Base-by-base conservation (phyloP, 2,329 filamentous ascomycete species). In the Tolypocladium inflatum region DNA sequence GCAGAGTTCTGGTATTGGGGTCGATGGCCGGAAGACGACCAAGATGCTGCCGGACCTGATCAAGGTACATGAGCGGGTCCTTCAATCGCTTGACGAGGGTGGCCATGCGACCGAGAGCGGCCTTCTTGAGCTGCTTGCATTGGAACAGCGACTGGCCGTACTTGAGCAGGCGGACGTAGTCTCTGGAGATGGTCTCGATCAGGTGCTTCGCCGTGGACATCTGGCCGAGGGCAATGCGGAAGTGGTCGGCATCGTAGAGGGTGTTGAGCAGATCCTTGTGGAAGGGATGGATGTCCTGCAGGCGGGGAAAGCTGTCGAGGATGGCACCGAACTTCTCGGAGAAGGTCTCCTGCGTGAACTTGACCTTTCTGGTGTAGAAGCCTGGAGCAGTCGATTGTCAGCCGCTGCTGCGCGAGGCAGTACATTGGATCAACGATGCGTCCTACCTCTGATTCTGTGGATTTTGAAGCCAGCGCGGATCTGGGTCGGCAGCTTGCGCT, bases 11-110 rank as follows among this genome's bases (percentile, higher is more conserved):
- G 43, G 94, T 99, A 72, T 96, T 99, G 59, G 94, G 94, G 73
- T 99, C 95, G 73, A 99, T 99, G n/a, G 92, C 87, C 5, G 94
- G 95, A 64, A 99, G 85, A 88, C 94, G 92, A 61, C 93, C 94
- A 70, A 99, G 80, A 79, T 99, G 95, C 79, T 97, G 93, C 65
- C 94, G 87, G 58, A 77, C 74, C 68, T 97, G 92, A 76, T 99
- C 94, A 60, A 99, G 85, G 74, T 97, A 99, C 63, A 95, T 81
- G 55, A 99, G 83, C 57, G 94, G 91, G 67, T 99, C 94, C 77
- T 96, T 97, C 62, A 99, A 79, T 63, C 92, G 86, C 79, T 91
- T 94, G 78, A 91, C 91, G 68, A 99, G 91, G 21, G 94, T 99
- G 63, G 93, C 94, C 94, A 99, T 97, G 71, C 94, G 91, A 80